Base-by-base conservation (phyloP, 257 asterid species). In the Lavandula angustifolia region DNA sequence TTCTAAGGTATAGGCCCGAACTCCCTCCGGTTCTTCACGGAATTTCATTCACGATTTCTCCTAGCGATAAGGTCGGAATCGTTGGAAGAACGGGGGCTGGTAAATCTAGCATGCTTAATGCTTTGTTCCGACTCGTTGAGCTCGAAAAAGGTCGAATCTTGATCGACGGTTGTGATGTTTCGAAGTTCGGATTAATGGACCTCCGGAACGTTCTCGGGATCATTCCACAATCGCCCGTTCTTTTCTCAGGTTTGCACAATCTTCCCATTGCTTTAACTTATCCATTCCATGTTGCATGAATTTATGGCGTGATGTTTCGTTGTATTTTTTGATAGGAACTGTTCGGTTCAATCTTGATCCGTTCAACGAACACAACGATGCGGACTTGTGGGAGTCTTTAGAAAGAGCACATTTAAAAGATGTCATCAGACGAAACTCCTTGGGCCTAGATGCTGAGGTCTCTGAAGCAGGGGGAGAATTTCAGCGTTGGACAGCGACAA, bases 51-150 rank as follows among this genome's bases (percentile, higher is more conserved):
- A 75, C 63, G 9, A 85, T 92, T 68, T 79, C 95, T 69, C 91
- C 97, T 0, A 85, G 90, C 61, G 96, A 89, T 65, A 92, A 89
- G 81, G 96, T 92, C 37, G 99, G 99, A 54, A 88, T 92, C 54
- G 97, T 89, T 63, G 99, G 99, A 51, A 82, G 99, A 77, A 92
- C 99, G 4, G 99, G 99, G 22, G 99, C 99, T 9, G 99, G 99
- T 65, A 92, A 92, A 68, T 92, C 99, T 14, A 92, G 99, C 80
- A 87, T 92, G 97, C 89, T 92, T 41, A 92, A 92, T 82, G 95
- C 97, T 68, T 72, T 92, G 79, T 92, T 92, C 74, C 82, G 99
- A 47, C 83, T 92, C 51, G 99, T 92, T 66, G 95, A 89, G 73
- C 81, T 85, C 73, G 98, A 89, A 73, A 81, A 75, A 49, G 98